Evolutionary conservation across 202 grass and related monocot genomes (phyloP), one percentile per base, ranked within the genome.

Genomic region (Zoysia matrella): DNA sequence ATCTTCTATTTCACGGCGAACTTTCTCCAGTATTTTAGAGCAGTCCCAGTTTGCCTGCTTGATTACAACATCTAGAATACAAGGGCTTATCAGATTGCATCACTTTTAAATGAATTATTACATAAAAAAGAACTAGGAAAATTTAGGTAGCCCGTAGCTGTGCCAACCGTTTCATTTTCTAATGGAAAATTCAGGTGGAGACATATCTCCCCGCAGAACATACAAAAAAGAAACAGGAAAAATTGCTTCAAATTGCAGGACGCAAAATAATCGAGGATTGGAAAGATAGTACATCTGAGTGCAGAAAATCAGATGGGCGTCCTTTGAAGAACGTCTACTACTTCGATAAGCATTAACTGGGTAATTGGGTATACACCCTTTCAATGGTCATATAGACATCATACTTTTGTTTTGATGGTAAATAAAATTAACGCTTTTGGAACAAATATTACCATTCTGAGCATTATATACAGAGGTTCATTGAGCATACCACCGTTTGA

Each of bases 1-100:
- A 2, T 88, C 85, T 83, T 97, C 90, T 73, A 97, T 93, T 75
- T 97, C 92, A 14, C 84, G 86, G 7, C 77, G 65, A 69, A 97
- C 90, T 75, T 97, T 97, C 54, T 94, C 90, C 67, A 86, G 78
- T 36, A 91, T 83, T 93, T 85, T 97, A 58, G 81, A 89, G 74
- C 80, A 88, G 75, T 93, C 92, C 95, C 95, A 97, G 50, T 93
- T 70, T 0, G 88, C 88, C 45, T 93, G 88, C 73, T 92, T 84
- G 58, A 97, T 81, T 67, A 83, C 65, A 82, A 83, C 79, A 73
- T 97, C 94, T 94, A 55, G 50, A 82, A 83, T 74, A 50, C 42
- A 56, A 82, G 47, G 56, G 18, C 54, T 79, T 51, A 60, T 90
- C 62, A 90, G 74, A 79, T 58, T 53, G 41, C 57, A 50, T 62